Evolutionary conservation across 2,329 filamentous ascomycete species (phyloP).

Genomic region (Trichophyton equinum): DNA sequence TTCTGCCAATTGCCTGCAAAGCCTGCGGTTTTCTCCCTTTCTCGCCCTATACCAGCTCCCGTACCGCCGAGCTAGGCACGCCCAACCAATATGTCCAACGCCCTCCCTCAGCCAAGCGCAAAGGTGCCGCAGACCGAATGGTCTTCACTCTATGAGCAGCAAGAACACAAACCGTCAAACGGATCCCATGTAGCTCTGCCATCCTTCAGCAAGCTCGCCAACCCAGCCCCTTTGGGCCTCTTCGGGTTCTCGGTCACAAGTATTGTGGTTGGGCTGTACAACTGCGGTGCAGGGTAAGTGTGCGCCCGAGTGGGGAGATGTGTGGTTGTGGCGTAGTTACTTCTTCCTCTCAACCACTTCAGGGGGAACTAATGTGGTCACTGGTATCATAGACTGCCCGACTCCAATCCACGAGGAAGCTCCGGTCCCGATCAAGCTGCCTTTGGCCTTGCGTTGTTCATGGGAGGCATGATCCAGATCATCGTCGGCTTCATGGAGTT

Average conservation of each 20-base stretch:
- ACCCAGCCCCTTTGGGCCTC: constrained; percentile 49
- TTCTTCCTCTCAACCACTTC: not conserved
- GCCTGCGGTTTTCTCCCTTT: not conserved
- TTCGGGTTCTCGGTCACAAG: constrained; percentile 55
- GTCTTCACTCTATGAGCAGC: not conserved
- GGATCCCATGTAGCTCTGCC: constrained; percentile 10
- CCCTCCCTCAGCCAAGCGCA: not conserved
- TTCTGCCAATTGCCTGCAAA: not conserved
- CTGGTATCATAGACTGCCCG: constrained; percentile 15
- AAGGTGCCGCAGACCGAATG: not conserved
- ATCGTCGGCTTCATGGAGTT: constrained; percentile 30
- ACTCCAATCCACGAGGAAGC: constrained; percentile 15
- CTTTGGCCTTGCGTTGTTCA: constrained; percentile 20
- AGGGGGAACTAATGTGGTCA: not conserved
- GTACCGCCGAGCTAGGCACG: not conserved
- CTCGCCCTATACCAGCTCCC: not conserved
- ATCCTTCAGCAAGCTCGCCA: constrained; percentile 27
- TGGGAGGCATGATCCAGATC: constrained; percentile 20
- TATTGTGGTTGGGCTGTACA: constrained; percentile 44
- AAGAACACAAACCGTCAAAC: not conserved
- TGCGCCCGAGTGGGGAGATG: too few relatives aligned
- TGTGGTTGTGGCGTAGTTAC: not conserved
- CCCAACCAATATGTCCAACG: not conserved
- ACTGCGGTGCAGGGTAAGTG: constrained; percentile 39
- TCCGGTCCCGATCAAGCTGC: constrained; percentile 18